Evolutionary conservation across 2,329 filamentous ascomycete genomes (phyloP).

Genomic region (Talaromyces sp.): DNA sequence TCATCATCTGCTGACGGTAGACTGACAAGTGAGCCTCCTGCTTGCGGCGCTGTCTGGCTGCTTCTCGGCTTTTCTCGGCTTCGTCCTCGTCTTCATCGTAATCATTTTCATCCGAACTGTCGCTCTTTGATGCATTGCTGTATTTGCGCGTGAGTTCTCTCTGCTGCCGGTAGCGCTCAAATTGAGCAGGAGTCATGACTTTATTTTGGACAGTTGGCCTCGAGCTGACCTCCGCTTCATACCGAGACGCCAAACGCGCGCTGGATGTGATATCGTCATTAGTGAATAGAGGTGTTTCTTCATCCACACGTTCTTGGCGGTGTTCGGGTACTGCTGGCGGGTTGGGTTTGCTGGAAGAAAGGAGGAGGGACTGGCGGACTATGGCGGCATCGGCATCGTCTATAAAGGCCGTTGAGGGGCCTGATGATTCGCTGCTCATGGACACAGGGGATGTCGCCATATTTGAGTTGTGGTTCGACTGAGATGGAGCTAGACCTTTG

Average conservation of each 20-base stretch:
- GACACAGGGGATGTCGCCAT: constrained; percentile 1
- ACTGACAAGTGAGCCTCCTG: constrained; percentile 87
- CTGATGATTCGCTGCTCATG: constrained; percentile 13
- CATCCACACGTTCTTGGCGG: constrained; percentile 17
- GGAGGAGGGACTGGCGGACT: constrained; percentile 28
- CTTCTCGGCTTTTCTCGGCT: constrained; percentile 64
- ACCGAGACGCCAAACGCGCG: constrained; percentile 41
- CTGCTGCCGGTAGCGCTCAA: constrained; percentile 68
- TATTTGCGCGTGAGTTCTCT: constrained; percentile 62
- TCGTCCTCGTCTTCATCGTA: constrained; percentile 72
- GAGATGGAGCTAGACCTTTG: constrained; percentile 7
- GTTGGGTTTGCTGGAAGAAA: constrained; percentile 18
- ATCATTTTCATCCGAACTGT: constrained; percentile 53
- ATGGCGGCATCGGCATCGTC: constrained; percentile 37
- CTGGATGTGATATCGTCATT: constrained; percentile 32
- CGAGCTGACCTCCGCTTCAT: constrained; percentile 32
- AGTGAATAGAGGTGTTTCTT: constrained; percentile 23
- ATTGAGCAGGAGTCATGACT: constrained; percentile 85
- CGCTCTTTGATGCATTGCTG: constrained; percentile 42
- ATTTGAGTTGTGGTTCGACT: constrained; percentile 8
- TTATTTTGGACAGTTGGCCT: constrained; percentile 52
- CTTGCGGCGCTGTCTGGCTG: constrained; percentile 72
- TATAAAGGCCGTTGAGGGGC: constrained; percentile 13
- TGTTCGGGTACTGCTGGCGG: constrained; percentile 16
- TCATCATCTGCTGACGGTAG: constrained; percentile 95